These are phyloP conservation scores for Aureobasidium sp. DNA, from an alignment of 2,329 filamentous ascomycete species.

Conservation along the genomic window DNA sequence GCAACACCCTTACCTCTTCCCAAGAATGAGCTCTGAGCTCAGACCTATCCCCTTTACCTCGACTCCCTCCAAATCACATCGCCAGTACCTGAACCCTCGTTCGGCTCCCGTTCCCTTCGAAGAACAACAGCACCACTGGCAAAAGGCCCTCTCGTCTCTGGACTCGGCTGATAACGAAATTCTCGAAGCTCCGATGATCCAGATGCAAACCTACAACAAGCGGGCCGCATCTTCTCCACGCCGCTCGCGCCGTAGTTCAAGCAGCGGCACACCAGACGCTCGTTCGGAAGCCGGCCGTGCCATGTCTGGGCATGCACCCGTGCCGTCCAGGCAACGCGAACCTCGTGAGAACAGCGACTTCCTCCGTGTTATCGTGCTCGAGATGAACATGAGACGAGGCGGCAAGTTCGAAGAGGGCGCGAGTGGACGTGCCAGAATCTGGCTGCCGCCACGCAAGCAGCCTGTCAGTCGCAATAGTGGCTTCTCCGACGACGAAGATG, in stretches of 20 bases:
- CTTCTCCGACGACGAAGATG: conserved; percentile 7
- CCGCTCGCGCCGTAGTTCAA: background rate
- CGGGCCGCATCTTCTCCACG: conserved; percentile 21
- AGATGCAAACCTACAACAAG: conserved; percentile 54
- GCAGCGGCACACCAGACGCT: conserved; percentile 28
- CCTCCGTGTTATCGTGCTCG: conserved; percentile 54
- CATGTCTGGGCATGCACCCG: conserved; percentile 21
- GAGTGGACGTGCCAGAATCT: conserved; percentile 49
- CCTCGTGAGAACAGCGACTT: conserved; percentile 57
- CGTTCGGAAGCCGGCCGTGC: conserved; percentile 36
- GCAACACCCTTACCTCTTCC: conserved; percentile 49
- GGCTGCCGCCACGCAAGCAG: conserved; percentile 48
- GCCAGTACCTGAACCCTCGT: conserved; percentile 53
- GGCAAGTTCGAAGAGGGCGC: conserved; percentile 52
- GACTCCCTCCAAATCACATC: conserved; percentile 47
- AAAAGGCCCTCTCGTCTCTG: conserved; percentile 26
- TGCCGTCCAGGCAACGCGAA: conserved; percentile 48
- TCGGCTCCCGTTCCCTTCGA: conserved; percentile 31
- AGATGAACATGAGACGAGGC: conserved; percentile 59
- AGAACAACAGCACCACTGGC: conserved; percentile 29
- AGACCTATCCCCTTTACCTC: conserved; percentile 47
- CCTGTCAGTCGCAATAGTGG: background rate
- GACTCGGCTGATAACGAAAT: conserved; percentile 23
- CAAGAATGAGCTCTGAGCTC: conserved; percentile 52
- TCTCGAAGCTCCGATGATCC: conserved; percentile 46